phyloP scores from a whole-genome alignment of 495 filamentous ascomycete species.

The Penicillium subrubescens region DNA sequence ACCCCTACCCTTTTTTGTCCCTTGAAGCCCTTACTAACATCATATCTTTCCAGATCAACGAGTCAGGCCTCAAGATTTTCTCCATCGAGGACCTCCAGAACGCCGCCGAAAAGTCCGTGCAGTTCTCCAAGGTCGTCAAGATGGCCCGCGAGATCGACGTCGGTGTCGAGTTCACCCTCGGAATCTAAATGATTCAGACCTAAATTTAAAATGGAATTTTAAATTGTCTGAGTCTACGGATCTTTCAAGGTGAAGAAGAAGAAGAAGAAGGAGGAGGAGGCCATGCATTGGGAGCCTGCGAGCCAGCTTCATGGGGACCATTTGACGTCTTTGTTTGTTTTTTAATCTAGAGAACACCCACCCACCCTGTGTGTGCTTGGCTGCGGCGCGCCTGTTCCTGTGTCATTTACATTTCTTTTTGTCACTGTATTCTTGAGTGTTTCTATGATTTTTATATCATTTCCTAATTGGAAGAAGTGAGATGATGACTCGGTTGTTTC shows the following conservation, averaged over 20 bases:
- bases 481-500: constrained; percentile 3
- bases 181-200: constrained; percentile 62
- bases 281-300: constrained; percentile 24
- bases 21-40: neutral
- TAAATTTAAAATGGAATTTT: neutral
- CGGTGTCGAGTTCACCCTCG: constrained; percentile 94
- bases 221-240: neutral
- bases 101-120: constrained; percentile 96
- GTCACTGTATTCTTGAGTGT: constrained; percentile 42
- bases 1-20: neutral
- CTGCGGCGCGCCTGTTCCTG: constrained; percentile 28
- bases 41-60: constrained; percentile 67
- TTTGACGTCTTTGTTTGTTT: constrained; percentile 1
- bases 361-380: constrained; percentile 19
- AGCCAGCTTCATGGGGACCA: constrained; percentile 15
- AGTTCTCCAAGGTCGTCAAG: constrained; percentile 99
- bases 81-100: constrained; percentile 97
- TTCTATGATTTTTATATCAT: constrained; percentile 36
- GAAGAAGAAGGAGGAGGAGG: constrained; percentile 1
- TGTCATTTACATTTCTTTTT: constrained; percentile 40
- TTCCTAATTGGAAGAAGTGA: constrained; percentile 33
- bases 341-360: constrained; percentile 12
- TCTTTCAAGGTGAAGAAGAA: constrained; percentile 1
- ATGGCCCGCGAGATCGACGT: constrained; percentile 98
- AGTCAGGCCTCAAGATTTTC: constrained; percentile 99